Base-by-base conservation (phyloP, 2,329 filamentous ascomycete genomes). In the Massarina eburnea region DNA sequence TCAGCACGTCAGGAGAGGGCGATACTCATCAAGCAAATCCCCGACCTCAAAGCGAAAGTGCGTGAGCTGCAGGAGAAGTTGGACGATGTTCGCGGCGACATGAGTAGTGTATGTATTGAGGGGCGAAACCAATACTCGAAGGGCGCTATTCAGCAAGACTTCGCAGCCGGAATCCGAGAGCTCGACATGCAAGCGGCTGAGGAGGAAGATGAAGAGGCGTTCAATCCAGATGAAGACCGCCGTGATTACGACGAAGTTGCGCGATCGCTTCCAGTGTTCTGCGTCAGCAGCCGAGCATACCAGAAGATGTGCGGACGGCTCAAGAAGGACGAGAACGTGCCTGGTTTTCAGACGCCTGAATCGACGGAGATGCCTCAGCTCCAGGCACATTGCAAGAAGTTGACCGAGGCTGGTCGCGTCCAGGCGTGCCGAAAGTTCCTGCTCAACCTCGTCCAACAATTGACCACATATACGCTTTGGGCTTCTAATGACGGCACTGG, bases 301-400 rank as follows among this genome's bases (percentile, higher is more conserved):
- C 82, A 87, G 54, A 81, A 82, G 54, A 65, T 86, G n/a, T 71
- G 73, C 30, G 80, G 79, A 1, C 73, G 79, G 3, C 58, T 85
- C 8, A 61, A 71, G 41, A 77, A 79, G 34, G 82, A 86, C 42
- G 66, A 71, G 1, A 54, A 68, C 9, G 72, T 81, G 2, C 66
- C 73, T 10, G 82, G 82, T 0, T 87, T 85, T 58, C 62, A 64
- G 1, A 63, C 69, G 3, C 32, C 70, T 0, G 72, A 80, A 2
- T 76, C 85, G 46, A 86, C 83, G 0, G 82, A 80, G 56, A 74
- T 85, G 2, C 82, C 82, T 1, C 72, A 76, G 34, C 71, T 86
- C 1, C 80, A 81, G 55, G 69, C 69, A 0, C 82, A 87, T 51
- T 84, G 81, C 42, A 78, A 76, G 47, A 77, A 77, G 33, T 67